These are phyloP conservation scores for Annulohypoxylon maeteangense DNA, from an alignment of 495 filamentous ascomycete species.

Conservation along the genomic window DNA sequence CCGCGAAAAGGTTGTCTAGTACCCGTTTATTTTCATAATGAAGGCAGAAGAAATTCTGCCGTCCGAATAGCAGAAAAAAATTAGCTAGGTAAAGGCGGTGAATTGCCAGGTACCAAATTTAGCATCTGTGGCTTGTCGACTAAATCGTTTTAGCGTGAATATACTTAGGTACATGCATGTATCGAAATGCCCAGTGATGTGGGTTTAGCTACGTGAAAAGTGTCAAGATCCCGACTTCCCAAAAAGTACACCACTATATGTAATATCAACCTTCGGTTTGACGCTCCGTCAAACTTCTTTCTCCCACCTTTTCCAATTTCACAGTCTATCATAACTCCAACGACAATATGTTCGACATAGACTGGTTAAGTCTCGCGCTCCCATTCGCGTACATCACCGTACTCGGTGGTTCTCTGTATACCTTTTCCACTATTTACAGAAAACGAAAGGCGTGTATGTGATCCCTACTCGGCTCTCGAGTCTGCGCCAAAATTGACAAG, in stretches of 20 bases:
- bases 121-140: slow-evolving; percentile 15
- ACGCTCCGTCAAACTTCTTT: slow-evolving; percentile 21
- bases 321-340: slow-evolving; percentile 17
- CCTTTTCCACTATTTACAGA: slow-evolving; percentile 91
- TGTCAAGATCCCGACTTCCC: slow-evolving; percentile 49
- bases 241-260: slow-evolving; percentile 31
- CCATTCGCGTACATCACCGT: slow-evolving; percentile 89
- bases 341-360: slow-evolving; percentile 65
- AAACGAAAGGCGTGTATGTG: slow-evolving; percentile 87
- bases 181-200: not conserved
- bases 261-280: slow-evolving; percentile 14
- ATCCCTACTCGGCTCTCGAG: slow-evolving; percentile 35
- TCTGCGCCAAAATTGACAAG: slow-evolving; percentile 27
- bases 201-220: slow-evolving; percentile 41
- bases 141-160: slow-evolving; percentile 22
- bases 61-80: slow-evolving; percentile 16
- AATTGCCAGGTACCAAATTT: slow-evolving; percentile 27
- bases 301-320: slow-evolving; percentile 17
- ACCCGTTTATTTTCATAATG: slow-evolving; percentile 8
- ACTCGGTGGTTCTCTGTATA: slow-evolving; percentile 85
- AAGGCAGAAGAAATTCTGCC: slow-evolving; percentile 41
- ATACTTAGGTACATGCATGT: slow-evolving; percentile 21
- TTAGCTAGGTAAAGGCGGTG: slow-evolving; percentile 40
- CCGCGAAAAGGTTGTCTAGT: slow-evolving; percentile 11
- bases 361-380: slow-evolving; percentile 83